Base-by-base conservation (phyloP, 1,284 basidiomycete genomes). In the Pisolithus thermaeus region DNA sequence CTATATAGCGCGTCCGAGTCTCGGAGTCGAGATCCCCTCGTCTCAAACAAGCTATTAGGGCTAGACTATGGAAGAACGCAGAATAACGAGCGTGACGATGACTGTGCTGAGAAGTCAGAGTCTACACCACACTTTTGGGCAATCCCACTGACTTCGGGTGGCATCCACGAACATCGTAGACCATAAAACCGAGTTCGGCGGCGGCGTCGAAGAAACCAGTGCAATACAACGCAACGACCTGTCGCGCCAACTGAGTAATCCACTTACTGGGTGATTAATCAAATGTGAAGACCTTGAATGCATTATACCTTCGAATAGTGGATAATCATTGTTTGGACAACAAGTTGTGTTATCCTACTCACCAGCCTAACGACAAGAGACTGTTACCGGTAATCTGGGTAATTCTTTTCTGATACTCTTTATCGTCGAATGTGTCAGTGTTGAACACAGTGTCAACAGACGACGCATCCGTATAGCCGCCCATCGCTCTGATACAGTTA, bases 51-150 rank as follows among this genome's bases (percentile, higher is more conserved):
- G 74, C 73, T 52, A 83, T 75, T 67, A 87, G 66, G 0, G 83
- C 76, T 27, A 87, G 68, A 57, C 74, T 80, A 58, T 87, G 84
- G 63, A 83, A 86, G 65, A 85, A 86, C 2, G 84, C 67, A 0
- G 74, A 75, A 61, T 80, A 86, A 43, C 83, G 83, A 39, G 78
- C 76, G 59, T 47, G 83, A 37, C 83, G 72, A 66, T 85, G 83
- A 60, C 83, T 85, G 37, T 42, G 22, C 37, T 36, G 48, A 43
- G 35, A 23, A 47, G 36, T 28, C 37, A 44, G 30, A 7, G 38
- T 23, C 20, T 7, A 30, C 18, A 12, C 16, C 36, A 25, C 40
- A 18, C 3, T 30, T n/a, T 9, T 4, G 32, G 12, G 11, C 7
- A 22, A 14, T 9, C 22, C 57, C 74, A 36, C 52, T 61, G 32